A percentile compares a stretch with the other conserved stretches of the same genome.
phyloP scores from a whole-genome alignment of 306 rosid species.

The Quercus agrifolia region DNA sequence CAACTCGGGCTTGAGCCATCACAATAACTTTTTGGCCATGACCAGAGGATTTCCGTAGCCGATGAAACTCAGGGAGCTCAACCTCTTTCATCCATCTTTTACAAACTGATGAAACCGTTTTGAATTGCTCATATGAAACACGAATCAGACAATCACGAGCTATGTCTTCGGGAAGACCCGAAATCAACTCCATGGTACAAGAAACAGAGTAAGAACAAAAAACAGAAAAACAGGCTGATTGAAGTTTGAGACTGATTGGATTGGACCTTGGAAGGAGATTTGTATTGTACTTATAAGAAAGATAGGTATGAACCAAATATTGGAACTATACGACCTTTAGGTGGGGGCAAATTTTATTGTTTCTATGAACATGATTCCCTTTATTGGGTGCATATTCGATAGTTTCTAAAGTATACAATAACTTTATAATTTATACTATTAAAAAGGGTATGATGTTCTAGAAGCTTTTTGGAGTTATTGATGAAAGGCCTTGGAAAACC shows the following conservation, averaged over 20 bases:
- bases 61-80: slow-evolving; percentile 55
- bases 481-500: neutral
- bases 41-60: slow-evolving; percentile 24
- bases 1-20: slow-evolving; percentile 49
- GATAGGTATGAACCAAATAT: too few relatives aligned
- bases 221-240: neutral
- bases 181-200: slow-evolving; percentile 52
- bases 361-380: neutral
- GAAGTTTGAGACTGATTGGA: neutral
- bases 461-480: neutral
- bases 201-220: neutral
- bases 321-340: neutral
- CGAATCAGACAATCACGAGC: slow-evolving; percentile 57
- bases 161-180: slow-evolving; percentile 68
- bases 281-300: too few relatives aligned
- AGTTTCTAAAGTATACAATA: neutral
- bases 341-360: too few relatives aligned
- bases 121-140: slow-evolving; percentile 34
- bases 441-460: neutral
- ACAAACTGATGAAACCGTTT: slow-evolving; percentile 40
- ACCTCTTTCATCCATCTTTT: slow-evolving; percentile 56
- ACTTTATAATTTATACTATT: neutral
- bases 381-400: neutral
- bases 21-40: slow-evolving; percentile 44
- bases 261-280: too few relatives aligned